These are phyloP conservation scores for Didymella segeticola DNA, from an alignment of 2,329 filamentous ascomycete species.

Conservation along the genomic window DNA sequence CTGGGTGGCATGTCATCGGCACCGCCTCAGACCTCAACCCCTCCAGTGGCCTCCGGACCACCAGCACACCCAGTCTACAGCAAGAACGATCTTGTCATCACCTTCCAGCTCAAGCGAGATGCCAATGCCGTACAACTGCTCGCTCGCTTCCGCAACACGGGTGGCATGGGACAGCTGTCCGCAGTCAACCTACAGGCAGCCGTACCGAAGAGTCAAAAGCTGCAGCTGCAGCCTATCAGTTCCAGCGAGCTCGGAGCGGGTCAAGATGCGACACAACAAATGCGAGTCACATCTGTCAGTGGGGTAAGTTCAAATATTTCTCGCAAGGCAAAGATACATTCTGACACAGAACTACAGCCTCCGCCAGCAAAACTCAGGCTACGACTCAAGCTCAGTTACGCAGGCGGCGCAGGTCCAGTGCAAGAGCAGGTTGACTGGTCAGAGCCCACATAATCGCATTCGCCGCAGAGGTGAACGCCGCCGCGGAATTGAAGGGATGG, in stretches of 20 bases:
- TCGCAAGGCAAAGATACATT: constrained; percentile 1
- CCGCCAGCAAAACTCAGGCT: constrained; percentile 74
- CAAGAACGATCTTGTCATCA: constrained; percentile 82
- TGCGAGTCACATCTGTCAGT: constrained; percentile 84
- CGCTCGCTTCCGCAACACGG: constrained; percentile 82
- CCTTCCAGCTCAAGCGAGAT: constrained; percentile 83
- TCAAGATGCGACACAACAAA: constrained; percentile 85
- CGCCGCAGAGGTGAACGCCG: not conserved
- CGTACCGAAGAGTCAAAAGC: constrained; percentile 93
- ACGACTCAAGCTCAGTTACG: constrained; percentile 83
- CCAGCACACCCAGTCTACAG: constrained; percentile 77
- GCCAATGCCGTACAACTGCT: constrained; percentile 80
- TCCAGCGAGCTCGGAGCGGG: constrained; percentile 77
- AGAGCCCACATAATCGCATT: constrained; percentile 65
- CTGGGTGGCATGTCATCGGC: constrained; percentile 55
- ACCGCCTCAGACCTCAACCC: constrained; percentile 55
- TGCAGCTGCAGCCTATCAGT: constrained; percentile 90
- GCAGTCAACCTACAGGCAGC: constrained; percentile 89
- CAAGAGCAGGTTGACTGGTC: constrained; percentile 98
- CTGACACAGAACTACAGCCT: constrained; percentile 61
- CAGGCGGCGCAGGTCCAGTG: constrained; percentile 72
- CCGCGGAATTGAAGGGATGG: too few relatives aligned
- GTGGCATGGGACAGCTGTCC: constrained; percentile 69
- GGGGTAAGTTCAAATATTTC: constrained; percentile 71
- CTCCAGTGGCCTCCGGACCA: constrained; percentile 46